Evolutionary conservation across 208 protist genomes (phyloP).

Genomic region (Vickermania spadyakhi): DNA sequence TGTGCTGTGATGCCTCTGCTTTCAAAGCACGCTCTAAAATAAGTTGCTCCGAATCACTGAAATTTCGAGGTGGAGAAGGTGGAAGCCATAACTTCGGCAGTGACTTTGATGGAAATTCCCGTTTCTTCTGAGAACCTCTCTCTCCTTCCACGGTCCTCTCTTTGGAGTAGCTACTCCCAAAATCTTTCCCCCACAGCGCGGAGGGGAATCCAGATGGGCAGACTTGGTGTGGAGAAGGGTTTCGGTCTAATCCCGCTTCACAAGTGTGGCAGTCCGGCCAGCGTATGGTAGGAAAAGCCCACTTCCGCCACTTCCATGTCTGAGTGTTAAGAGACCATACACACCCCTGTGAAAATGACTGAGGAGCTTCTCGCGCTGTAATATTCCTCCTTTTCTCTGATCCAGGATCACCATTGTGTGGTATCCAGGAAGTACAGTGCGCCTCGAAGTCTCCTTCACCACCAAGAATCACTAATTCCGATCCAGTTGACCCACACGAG

Average conservation of each 20-base stretch:
- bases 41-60: too few relatives aligned
- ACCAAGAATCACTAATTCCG: not conserved
- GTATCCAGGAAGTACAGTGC: too few relatives aligned
- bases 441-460: not conserved
- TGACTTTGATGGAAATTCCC: not conserved
- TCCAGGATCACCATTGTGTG: not conserved
- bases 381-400: not conserved
- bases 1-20: not conserved
- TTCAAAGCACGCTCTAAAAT: not conserved
- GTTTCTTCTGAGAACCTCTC: not conserved
- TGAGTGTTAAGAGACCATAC: constrained; percentile 33
- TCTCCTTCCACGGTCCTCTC: not conserved
- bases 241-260: not conserved
- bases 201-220: not conserved
- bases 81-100: not conserved
- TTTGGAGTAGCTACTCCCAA: not conserved
- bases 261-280: not conserved
- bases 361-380: not conserved
- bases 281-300: not conserved
- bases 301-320: constrained; percentile 23
- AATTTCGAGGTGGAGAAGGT: too few relatives aligned
- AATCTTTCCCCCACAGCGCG: not conserved
- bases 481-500: not conserved
- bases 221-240: not conserved
- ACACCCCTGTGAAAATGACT: not conserved